These are phyloP conservation scores for Teunomyces tritomae DNA, from an alignment of 805 yeast genomes.

Conservation along the genomic window DNA sequence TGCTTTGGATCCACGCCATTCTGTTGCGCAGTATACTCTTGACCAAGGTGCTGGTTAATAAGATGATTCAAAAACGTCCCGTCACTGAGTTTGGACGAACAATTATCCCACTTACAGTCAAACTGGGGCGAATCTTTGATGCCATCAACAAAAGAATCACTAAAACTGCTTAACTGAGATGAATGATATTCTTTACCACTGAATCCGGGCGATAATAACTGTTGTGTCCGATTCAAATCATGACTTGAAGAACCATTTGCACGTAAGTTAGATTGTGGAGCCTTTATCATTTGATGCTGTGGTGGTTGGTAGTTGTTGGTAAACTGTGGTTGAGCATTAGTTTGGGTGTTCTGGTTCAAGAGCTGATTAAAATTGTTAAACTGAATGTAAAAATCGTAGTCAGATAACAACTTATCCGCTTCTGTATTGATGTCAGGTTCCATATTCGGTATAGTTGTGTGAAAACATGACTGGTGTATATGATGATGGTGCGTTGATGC, in stretches of 20 bases:
- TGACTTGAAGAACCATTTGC: background rate
- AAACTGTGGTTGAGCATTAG: background rate
- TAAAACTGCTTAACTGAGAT: background rate
- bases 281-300: background rate
- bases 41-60: slow-evolving; percentile 50
- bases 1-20: slow-evolving; percentile 6
- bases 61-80: slow-evolving; percentile 32
- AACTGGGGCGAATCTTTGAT: slow-evolving; percentile 6
- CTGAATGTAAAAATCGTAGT: slow-evolving; percentile 38
- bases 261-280: slow-evolving; percentile 1
- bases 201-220: background rate
- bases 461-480: slow-evolving; percentile 45
- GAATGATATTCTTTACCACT: background rate
- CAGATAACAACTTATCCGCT: slow-evolving; percentile 20
- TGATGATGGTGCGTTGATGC: slow-evolving; percentile 11
- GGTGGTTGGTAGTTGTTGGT: background rate
- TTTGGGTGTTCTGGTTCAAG: background rate
- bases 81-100: slow-evolving; percentile 42
- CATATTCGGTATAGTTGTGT: slow-evolving; percentile 36
- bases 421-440: slow-evolving; percentile 5
- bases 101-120: slow-evolving; percentile 69
- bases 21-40: slow-evolving; percentile 34
- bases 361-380: slow-evolving; percentile 29
- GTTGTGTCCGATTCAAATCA: background rate
- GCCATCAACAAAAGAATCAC: background rate